These are phyloP conservation scores for Hirsutella minnesotensis DNA, from an alignment of 2,329 filamentous ascomycete species.

Conservation along the genomic window DNA sequence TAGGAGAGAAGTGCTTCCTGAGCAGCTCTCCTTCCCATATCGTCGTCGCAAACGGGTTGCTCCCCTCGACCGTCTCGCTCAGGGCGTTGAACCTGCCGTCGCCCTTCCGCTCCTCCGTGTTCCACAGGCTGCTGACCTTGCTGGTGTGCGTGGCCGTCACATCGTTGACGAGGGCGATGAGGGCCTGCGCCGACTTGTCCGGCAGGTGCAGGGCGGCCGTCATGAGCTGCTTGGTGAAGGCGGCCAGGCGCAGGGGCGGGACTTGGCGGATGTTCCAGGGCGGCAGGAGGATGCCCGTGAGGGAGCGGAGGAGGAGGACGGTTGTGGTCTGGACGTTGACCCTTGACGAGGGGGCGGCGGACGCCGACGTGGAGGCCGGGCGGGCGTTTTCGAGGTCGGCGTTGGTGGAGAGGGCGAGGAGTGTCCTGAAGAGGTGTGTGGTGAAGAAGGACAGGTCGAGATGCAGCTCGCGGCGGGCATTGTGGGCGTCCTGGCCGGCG, in stretches of 20 bases:
- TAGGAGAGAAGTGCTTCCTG: slow-evolving; percentile 74
- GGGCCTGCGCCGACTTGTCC: slow-evolving; percentile 75
- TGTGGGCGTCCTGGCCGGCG: slow-evolving; percentile 83
- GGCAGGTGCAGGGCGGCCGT: slow-evolving; percentile 73
- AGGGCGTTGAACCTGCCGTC: slow-evolving; percentile 76
- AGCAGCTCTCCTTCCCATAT: slow-evolving; percentile 91
- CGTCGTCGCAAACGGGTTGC: slow-evolving; percentile 82
- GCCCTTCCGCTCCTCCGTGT: slow-evolving; percentile 85
- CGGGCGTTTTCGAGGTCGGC: slow-evolving; percentile 72
- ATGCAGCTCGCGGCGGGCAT: slow-evolving; percentile 67
- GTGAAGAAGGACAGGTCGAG: slow-evolving; percentile 94
- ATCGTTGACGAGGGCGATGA: slow-evolving; percentile 65
- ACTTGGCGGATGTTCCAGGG: slow-evolving; percentile 59
- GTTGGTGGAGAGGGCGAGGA: slow-evolving; percentile 68
- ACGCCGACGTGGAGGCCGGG: slow-evolving; percentile 24
- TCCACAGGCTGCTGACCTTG: slow-evolving; percentile 80
- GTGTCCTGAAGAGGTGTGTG: slow-evolving; percentile 78
- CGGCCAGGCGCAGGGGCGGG: slow-evolving; percentile 75
- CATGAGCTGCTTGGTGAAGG: slow-evolving; percentile 87
- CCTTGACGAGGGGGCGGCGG: slow-evolving; percentile 41
- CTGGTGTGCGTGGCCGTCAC: slow-evolving; percentile 71
- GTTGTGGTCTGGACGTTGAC: slow-evolving; percentile 94
- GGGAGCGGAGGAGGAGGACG: slow-evolving; percentile 76
- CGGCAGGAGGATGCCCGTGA: slow-evolving; percentile 72
- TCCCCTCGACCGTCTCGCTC: slow-evolving; percentile 64